Percentiles rank a stretch among this genome's conserved stretches.
Evolutionary conservation across 148 eudicot species (phyloP).

Genomic region (Rheum nobile): DNA sequence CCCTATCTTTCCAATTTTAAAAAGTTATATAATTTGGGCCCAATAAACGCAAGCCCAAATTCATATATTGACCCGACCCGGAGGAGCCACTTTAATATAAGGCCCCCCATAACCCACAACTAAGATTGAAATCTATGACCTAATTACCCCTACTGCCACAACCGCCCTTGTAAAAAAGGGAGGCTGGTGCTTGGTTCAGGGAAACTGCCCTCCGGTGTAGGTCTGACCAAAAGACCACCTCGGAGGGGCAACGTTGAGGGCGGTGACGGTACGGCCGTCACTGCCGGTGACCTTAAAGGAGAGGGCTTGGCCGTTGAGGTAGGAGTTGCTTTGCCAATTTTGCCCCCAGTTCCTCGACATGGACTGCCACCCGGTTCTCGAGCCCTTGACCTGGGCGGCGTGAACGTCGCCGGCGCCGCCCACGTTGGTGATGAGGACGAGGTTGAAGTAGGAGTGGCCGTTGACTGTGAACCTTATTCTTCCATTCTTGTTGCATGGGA

Average conservation of each 20-base stretch:
- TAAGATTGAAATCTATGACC: not conserved
- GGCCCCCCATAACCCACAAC: not conserved
- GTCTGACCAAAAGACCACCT: constrained; percentile 76
- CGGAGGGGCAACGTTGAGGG: constrained; percentile 39
- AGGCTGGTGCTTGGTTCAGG: not conserved
- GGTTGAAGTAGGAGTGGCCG: constrained; percentile 77
- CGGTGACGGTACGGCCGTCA: constrained; percentile 40
- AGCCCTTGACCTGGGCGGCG: constrained; percentile 59
- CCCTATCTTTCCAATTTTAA: not conserved
- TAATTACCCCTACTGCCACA: not conserved
- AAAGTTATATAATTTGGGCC: not conserved
- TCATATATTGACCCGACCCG: not conserved
- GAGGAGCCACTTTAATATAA: not conserved
- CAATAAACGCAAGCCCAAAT: not conserved
- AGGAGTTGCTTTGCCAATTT: constrained; percentile 68
- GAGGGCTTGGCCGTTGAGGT: constrained; percentile 52
- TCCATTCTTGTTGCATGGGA: constrained; percentile 64
- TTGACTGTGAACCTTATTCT: constrained; percentile 72
- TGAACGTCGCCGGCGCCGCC: constrained; percentile 62
- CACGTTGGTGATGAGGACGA: constrained; percentile 56
- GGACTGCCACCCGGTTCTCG: constrained; percentile 47
- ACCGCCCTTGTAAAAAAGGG: not conserved
- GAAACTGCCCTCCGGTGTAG: constrained; percentile 32
- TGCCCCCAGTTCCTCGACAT: constrained; percentile 93
- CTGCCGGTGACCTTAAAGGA: constrained; percentile 56